Conservation (phyloP, 2,329 filamentous ascomycete genomes). For the Paramyrothecium sp. region DNA sequence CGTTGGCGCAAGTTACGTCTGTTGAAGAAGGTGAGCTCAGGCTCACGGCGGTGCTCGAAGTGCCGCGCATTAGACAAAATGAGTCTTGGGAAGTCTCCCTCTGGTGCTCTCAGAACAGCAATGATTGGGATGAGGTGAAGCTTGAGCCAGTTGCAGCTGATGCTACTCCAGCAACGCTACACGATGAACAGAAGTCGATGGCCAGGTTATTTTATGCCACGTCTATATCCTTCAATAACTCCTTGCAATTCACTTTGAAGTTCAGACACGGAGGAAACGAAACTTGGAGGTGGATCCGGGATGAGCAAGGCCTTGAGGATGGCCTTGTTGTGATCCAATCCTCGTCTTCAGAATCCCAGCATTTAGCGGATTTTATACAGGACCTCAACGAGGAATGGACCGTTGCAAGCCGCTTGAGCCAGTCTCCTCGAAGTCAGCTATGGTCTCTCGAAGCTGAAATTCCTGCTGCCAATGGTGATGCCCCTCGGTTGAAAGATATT, state of each 20-base stretch:
- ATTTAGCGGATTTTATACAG: slow-evolving; percentile 55
- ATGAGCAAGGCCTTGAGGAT: slow-evolving; percentile 62
- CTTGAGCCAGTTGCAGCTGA: slow-evolving; percentile 25
- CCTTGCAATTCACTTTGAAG: slow-evolving; percentile 68
- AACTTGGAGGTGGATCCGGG: slow-evolving; percentile 70
- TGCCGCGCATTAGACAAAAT: slow-evolving; percentile 51
- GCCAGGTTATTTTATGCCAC: slow-evolving; percentile 53
- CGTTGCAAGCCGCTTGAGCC: slow-evolving; percentile 55
- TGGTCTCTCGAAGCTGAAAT: slow-evolving; percentile 66
- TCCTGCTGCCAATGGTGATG: slow-evolving; percentile 52
- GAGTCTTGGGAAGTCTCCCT: slow-evolving; percentile 70
- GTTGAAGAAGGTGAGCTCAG: slow-evolving; percentile 45
- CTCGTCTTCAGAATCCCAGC: slow-evolving; percentile 26
- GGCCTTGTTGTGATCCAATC: slow-evolving; percentile 55
- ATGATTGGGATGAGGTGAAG: slow-evolving; percentile 52
- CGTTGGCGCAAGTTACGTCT: slow-evolving; percentile 72
- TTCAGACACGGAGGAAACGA: slow-evolving; percentile 54
- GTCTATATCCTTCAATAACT: slow-evolving; percentile 43
- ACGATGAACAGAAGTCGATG: slow-evolving; percentile 24
- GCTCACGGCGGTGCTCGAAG: slow-evolving; percentile 71
- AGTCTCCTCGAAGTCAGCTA: slow-evolving; percentile 66
- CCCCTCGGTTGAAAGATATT: slow-evolving; percentile 56
- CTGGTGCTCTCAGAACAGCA: slow-evolving; percentile 65
- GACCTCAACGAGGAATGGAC: slow-evolving; percentile 55
- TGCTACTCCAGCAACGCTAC: slow-evolving; percentile 49